Evolutionary conservation across 1,284 basidiomycete genomes (phyloP), one percentile per base, ranked within the genome.

Genomic region (Moesziomyces antarcticus): DNA sequence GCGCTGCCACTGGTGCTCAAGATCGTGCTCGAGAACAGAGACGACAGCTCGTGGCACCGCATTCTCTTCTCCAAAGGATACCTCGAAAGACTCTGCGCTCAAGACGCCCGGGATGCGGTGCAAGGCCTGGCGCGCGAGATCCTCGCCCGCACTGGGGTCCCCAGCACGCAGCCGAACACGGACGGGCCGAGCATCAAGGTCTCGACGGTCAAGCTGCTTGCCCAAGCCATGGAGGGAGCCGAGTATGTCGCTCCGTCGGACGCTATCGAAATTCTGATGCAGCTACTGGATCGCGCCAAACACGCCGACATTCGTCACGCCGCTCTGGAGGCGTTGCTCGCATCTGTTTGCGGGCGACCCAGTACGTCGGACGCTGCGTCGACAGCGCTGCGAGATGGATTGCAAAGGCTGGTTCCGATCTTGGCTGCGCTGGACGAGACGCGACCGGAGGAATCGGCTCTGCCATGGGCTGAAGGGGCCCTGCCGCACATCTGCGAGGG

Each of bases 1-100:
- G 37, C 50, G 18, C 11, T 43, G 18, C 11, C 20, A 3, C 27
- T 43, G 6, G 41, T 43, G 25, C 40, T 52, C 11, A 21, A 25
- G n/a, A 18, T 25, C 33, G 27, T 52, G 5, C 50, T 52, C 10
- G 50, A 52, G 13, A 27, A 40, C 40, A 14, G 40, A 16, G 21
- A 42, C 9, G 50, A 43, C 24, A 52, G 50, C 50, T 52, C 50
- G 18, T 52, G 50, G 50, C 41, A 52, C n/a, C 50, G 50, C n/a
- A n/a, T 35, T 8, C 41, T 52, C 22, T 52, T 52, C 24, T 52
- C 50, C 8, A 21, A 20, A 20, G 5, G 27, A 30, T 44, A 20
- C 24, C 21, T 52, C 8, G 7, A n/a, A 44, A 40, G 8, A 18
- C 41, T 52, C 16, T 24, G 24, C 20, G 50, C 50, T 8, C 8